phyloP scores from a whole-genome alignment of 768 basidiomycete species.

The Coprinellus micaceus region DNA sequence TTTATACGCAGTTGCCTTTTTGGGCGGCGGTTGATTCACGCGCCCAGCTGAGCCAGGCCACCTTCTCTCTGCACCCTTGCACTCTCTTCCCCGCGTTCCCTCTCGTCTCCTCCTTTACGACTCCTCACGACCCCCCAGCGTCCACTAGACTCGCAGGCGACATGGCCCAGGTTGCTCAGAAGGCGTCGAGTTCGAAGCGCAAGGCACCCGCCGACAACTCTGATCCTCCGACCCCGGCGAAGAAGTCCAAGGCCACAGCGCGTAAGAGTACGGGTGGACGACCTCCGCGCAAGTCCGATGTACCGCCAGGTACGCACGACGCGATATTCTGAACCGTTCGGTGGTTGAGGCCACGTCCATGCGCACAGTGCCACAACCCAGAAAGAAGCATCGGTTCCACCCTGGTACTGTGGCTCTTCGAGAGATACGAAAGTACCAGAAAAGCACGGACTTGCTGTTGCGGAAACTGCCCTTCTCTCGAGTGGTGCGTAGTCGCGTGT shows the following conservation, averaged over 20 bases:
- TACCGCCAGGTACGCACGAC: constrained; percentile 8
- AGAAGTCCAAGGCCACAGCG: constrained; percentile 62
- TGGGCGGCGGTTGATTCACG: constrained; percentile 7
- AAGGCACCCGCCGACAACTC: constrained; percentile 41
- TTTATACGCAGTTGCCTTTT: constrained; percentile 5
- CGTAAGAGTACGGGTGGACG: constrained; percentile 81
- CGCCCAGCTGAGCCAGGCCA: constrained; percentile 3
- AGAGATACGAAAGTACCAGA: constrained; percentile 94
- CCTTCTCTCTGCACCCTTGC: neutral
- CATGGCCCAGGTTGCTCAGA: constrained; percentile 74
- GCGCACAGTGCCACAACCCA: constrained; percentile 15
- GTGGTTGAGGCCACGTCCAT: too few relatives aligned
- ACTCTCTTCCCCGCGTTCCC: constrained; percentile 6
- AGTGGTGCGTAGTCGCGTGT: constrained; percentile 54
- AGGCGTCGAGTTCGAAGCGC: constrained; percentile 41
- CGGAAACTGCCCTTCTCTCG: constrained; percentile 90
- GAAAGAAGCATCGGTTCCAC: constrained; percentile 67
- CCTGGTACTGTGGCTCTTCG: constrained; percentile 88
- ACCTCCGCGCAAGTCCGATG: constrained; percentile 37
- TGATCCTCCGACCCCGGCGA: constrained; percentile 46
- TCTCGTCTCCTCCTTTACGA: neutral
- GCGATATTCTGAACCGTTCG: neutral
- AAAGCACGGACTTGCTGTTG: constrained; percentile 84
- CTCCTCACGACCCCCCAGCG: constrained; percentile 8
- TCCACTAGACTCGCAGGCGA: constrained; percentile 7